Evolutionary conservation across 78 protist species (phyloP), one percentile per base, ranked within the genome.

Genomic region (Chrysochromulina tobinii): DNA sequence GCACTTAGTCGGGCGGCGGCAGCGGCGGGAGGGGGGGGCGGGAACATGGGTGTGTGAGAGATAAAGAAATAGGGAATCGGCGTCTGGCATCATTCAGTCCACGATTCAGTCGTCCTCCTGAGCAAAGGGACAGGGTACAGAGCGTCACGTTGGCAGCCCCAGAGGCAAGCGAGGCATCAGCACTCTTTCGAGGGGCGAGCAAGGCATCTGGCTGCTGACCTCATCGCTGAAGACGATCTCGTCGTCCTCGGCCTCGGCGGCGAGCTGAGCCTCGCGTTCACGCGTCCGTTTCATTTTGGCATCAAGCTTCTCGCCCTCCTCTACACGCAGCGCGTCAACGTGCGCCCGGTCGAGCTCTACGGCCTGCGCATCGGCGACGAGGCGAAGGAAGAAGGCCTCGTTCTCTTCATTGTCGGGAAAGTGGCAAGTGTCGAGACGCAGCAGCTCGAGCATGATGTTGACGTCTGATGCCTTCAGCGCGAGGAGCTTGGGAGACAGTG

Each of bases 161-260:
- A 38, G 38, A 38, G 38, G 38, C 38, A 38, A 38, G 38, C 38
- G 38, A 38, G 38, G 38, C 38, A 38, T 38, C 38, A 38, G 38
- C 38, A 38, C 38, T 38, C 38, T 38, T 38, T 38, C 38, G 38
- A 38, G 38, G 38, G 38, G 38, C 38, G 38, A 38, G 38, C 38
- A 38, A 38, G 38, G 38, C 38, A 38, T 38, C 38, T 38, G 38
- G 38, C 38, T 38, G 38, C 38, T 38, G 38, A 38, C 87, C 48
- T 79, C 87, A 18, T 79, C 87, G 12, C 48, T 21, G 64, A 79
- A 79, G 50, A 54, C 87, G 38, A 79, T 79, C 87, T 79, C 87
- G 48, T 79, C 87, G 87, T 79, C 87, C 15, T 17, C 6, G 18
- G 3, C 87, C 61, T 79, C 58, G 11, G 61, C 87, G 20, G 87